phyloP scores from a whole-genome alignment of 495 filamentous ascomycete species.

The Hypoxylon cercidicola region DNA sequence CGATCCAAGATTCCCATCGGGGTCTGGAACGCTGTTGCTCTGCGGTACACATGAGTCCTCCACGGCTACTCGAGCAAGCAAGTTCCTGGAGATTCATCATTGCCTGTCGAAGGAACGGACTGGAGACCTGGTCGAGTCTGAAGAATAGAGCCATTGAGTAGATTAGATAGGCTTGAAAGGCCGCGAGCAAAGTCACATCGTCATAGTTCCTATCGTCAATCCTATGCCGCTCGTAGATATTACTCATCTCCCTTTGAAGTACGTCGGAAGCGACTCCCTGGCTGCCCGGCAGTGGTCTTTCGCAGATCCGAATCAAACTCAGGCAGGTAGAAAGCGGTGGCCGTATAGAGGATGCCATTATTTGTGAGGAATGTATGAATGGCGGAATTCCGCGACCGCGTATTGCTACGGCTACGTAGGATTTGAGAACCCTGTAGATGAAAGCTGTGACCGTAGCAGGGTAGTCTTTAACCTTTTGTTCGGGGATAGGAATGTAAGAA shows the following conservation, averaged over 20 bases:
- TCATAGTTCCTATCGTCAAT: slow-evolving; percentile 44
- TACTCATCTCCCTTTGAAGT: slow-evolving; percentile 55
- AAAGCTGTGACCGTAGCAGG: slow-evolving; percentile 47
- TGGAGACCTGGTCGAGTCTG: slow-evolving; percentile 36
- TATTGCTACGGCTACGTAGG: slow-evolving; percentile 52
- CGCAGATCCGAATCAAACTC: slow-evolving; percentile 55
- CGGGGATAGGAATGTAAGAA: slow-evolving; percentile 54
- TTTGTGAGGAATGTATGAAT: slow-evolving; percentile 54
- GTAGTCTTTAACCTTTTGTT: slow-evolving; percentile 54
- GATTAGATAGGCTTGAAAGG: slow-evolving; percentile 62
- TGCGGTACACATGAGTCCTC: slow-evolving; percentile 55
- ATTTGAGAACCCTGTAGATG: slow-evolving; percentile 56
- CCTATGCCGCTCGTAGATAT: slow-evolving; percentile 44
- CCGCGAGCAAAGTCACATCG: slow-evolving; percentile 51
- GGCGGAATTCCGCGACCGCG: slow-evolving; percentile 53
- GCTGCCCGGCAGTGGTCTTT: slow-evolving; percentile 53
- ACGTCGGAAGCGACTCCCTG: slow-evolving; percentile 47
- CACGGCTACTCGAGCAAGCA: slow-evolving; percentile 49
- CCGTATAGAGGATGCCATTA: slow-evolving; percentile 32
- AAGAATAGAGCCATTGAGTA: slow-evolving; percentile 59
- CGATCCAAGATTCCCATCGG: slow-evolving; percentile 61
- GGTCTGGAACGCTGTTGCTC: slow-evolving; percentile 53
- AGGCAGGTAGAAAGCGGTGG: slow-evolving; percentile 56
- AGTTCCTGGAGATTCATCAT: slow-evolving; percentile 61
- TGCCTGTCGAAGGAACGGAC: slow-evolving; percentile 48